Conservation (phyloP, 441 rosid species). For the Gossypium schwendimanii region DNA sequence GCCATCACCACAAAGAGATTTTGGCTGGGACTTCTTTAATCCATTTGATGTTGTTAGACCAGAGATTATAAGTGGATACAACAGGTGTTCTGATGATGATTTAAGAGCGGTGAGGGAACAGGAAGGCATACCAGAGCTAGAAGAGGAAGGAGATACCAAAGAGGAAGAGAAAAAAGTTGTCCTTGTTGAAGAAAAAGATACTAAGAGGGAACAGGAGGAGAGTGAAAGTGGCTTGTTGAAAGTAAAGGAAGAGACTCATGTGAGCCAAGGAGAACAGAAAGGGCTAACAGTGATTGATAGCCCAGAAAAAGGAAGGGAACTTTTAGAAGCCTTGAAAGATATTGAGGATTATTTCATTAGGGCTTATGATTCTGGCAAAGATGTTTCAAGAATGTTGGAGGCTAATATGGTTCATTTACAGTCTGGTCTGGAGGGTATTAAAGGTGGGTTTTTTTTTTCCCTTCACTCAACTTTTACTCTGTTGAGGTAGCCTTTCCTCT, state of each 20-base stretch:
- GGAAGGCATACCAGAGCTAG: conserved; percentile 75
- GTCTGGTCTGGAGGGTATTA: conserved; percentile 50
- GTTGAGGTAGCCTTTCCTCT: neutral
- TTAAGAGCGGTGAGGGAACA: conserved; percentile 53
- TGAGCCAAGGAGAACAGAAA: conserved; percentile 35
- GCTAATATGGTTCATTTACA: conserved; percentile 49
- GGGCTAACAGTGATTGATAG: conserved; percentile 41
- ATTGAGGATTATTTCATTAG: conserved; percentile 60
- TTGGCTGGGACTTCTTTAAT: conserved; percentile 74
- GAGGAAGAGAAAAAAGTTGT: conserved; percentile 25
- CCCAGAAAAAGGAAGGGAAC: conserved; percentile 57
- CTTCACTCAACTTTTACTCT: neutral
- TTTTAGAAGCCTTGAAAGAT: conserved; percentile 64
- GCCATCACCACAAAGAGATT: conserved; percentile 49
- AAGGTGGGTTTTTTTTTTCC: conserved; percentile 32
- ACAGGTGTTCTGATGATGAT: conserved; percentile 48
- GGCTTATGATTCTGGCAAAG: conserved; percentile 73
- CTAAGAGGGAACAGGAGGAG: conserved; percentile 19
- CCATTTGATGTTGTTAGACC: conserved; percentile 51
- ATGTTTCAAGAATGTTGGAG: conserved; percentile 69
- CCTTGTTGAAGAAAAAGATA: conserved; percentile 28
- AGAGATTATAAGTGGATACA: conserved; percentile 41
- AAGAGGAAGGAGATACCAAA: conserved; percentile 41
- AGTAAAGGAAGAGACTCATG: conserved; percentile 24
- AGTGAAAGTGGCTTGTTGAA: conserved; percentile 25